A percentile compares a stretch with the other conserved stretches of the same genome.
Evolutionary conservation across 2,329 filamentous ascomycete species (phyloP).

Genomic region (Colletotrichum liriopes): DNA sequence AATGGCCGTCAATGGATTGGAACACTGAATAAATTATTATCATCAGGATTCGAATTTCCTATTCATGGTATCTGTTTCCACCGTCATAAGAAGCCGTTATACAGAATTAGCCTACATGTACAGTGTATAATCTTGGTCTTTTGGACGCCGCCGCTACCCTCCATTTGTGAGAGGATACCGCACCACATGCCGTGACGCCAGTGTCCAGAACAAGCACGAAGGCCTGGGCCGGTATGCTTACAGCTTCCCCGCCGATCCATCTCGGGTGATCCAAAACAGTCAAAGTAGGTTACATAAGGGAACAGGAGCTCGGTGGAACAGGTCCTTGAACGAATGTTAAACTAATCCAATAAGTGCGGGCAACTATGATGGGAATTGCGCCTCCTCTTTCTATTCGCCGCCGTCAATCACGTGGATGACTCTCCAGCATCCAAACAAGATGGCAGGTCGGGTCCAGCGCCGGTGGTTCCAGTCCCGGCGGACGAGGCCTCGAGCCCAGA

Average conservation of each 20-base stretch:
- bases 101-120: conserved; percentile 43
- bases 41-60: conserved; percentile 36
- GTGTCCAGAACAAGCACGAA: conserved; percentile 10
- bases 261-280: conserved; percentile 23
- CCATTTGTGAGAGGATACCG: neutral
- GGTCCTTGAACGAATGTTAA: conserved; percentile 3
- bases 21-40: neutral
- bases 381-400: neutral
- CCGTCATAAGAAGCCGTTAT: conserved; percentile 29
- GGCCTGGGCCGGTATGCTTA: conserved; percentile 16
- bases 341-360: neutral
- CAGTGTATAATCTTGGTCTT: conserved; percentile 29
- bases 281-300: conserved; percentile 8
- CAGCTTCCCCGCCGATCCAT: conserved; percentile 4
- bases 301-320: neutral
- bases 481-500: conserved; percentile 4
- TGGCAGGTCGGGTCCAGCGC: conserved; percentile 1
- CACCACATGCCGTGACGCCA: conserved; percentile 3
- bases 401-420: neutral
- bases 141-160: conserved; percentile 18
- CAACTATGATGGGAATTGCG: neutral
- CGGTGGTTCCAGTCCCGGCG: neutral
- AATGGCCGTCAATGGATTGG: neutral
- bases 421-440: conserved; percentile 9
- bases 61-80: conserved; percentile 35